These are phyloP conservation scores for Salicornia ramosissima DNA, from an alignment of 148 eudicot genomes.

Conservation along the genomic window DNA sequence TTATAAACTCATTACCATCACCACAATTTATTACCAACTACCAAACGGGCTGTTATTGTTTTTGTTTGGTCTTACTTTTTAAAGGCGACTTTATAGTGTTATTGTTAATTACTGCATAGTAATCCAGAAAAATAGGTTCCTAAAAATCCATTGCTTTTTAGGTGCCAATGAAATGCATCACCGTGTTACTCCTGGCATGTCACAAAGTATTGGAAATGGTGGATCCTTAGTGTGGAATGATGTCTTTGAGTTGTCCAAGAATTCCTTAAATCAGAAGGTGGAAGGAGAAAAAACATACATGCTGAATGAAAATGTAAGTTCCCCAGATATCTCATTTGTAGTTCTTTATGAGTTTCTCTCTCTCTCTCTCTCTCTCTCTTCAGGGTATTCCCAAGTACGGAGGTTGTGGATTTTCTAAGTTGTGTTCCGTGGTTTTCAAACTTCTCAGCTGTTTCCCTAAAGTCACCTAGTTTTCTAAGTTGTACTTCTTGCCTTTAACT, in stretches of 20 bases:
- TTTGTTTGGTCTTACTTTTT: background rate
- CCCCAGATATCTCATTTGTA: background rate
- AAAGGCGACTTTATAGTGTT: background rate
- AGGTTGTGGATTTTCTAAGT: too few relatives aligned
- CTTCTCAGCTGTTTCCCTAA: too few relatives aligned
- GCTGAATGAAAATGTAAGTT: constrained; percentile 33
- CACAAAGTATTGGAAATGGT: constrained; percentile 12
- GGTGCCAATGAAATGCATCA: constrained; percentile 28
- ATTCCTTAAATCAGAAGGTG: constrained; percentile 21
- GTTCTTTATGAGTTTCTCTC: background rate
- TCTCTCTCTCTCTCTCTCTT: too few relatives aligned
- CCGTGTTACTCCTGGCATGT: constrained; percentile 19
- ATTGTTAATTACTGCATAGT: background rate
- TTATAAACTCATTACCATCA: too few relatives aligned
- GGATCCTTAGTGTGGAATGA: constrained; percentile 34
- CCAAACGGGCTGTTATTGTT: too few relatives aligned
- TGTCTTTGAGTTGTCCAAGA: constrained; percentile 25
- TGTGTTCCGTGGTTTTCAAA: too few relatives aligned
- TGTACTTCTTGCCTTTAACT: too few relatives aligned
- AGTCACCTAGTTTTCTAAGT: too few relatives aligned
- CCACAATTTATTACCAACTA: too few relatives aligned
- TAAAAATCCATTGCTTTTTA: constrained; percentile 19
- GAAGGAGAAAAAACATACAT: constrained; percentile 20
- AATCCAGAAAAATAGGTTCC: background rate
- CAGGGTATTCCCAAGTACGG: too few relatives aligned